Evolutionary conservation across 1,284 basidiomycete genomes (phyloP), one percentile per base, ranked within the genome.

Genomic region (Fomitopsis betulina): DNA sequence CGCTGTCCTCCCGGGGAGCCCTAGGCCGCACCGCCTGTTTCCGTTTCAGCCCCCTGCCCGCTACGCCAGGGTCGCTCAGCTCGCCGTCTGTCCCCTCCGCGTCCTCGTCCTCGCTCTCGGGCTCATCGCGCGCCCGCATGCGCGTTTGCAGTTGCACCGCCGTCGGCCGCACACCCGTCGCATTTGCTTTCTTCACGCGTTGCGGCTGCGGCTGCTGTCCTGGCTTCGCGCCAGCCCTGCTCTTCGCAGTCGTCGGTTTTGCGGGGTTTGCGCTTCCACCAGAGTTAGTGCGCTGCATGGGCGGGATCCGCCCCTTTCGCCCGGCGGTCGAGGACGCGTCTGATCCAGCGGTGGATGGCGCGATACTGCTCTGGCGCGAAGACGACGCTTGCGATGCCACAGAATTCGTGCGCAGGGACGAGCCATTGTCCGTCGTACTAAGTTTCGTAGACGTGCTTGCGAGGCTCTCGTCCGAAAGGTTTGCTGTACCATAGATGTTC

Each of bases 371-470:
- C n/a, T 35, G 45, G 45, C 25, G 45, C 15, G 66, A 37, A 15
- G 35, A 62, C 32, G 35, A 62, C 32, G 64, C 62, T 25, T 64
- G 56, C 32, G 81, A 78, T 5, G 69, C 69, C 45, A 76, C 75
- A 10, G 81, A 77, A 27, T 76, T 76, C 9, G 78, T 79, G 21
- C 74, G 73, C 43, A 83, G 67, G 17, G 80, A 75, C 1, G 78
- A 79, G 43, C 70, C 73, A 55, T 77, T 70, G 57, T 79, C 76
- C 32, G 73, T 71, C 13, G 80, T 81, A 32, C 77, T 78, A 37
- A 84, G 65, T 7, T 74, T 72, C 12, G 80, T 81, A 19, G 76
- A 67, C 23, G 53, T 72, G 52, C 61, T 73, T 65, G 61, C 74
- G 74, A 21, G 71, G 69, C 56, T 75, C 61, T 62, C 76, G 76